phyloP scores from a whole-genome alignment of 2,329 filamentous ascomycete genomes.

The Colletotrichum tamarilloi region DNA sequence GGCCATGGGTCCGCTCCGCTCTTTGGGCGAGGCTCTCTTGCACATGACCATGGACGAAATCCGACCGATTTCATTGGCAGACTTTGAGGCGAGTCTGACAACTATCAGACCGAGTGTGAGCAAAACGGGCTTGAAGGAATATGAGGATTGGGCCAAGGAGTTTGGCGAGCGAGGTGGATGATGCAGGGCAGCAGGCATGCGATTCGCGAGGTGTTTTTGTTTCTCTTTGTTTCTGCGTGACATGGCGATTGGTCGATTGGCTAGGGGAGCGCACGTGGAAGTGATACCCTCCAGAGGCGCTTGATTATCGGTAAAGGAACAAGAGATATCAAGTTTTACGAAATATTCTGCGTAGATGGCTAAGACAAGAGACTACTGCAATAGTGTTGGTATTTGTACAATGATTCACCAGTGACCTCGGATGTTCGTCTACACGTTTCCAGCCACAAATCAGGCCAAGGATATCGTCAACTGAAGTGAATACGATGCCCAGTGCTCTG shows the following conservation, averaged over 20 bases:
- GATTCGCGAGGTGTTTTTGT: neutral
- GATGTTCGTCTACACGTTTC: neutral
- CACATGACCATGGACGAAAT: slow-evolving; percentile 96
- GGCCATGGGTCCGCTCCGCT: slow-evolving; percentile 94
- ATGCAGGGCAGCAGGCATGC: slow-evolving; percentile 16
- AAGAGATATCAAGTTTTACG: neutral
- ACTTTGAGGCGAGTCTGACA: slow-evolving; percentile 85
- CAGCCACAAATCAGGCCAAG: neutral
- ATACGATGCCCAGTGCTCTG: neutral
- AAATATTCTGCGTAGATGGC: neutral
- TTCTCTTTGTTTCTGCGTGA: neutral
- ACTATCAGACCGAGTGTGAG: slow-evolving; percentile 93
- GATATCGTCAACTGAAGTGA: neutral
- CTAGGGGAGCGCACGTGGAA: neutral
- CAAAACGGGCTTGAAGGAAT: slow-evolving; percentile 84
- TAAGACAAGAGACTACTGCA: neutral
- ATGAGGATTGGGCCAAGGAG: slow-evolving; percentile 93
- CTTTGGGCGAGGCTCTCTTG: slow-evolving; percentile 87
- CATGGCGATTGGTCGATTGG: neutral
- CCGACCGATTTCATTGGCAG: slow-evolving; percentile 81
- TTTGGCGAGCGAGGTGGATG: slow-evolving; percentile 93
- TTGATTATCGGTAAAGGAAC: neutral
- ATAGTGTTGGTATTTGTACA: slow-evolving; percentile 5
- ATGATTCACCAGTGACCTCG: neutral
- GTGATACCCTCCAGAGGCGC: slow-evolving; percentile 2